These are phyloP conservation scores for Chondrus crispus DNA, from an alignment of 23 red algal genomes.

Conservation along the genomic window DNA sequence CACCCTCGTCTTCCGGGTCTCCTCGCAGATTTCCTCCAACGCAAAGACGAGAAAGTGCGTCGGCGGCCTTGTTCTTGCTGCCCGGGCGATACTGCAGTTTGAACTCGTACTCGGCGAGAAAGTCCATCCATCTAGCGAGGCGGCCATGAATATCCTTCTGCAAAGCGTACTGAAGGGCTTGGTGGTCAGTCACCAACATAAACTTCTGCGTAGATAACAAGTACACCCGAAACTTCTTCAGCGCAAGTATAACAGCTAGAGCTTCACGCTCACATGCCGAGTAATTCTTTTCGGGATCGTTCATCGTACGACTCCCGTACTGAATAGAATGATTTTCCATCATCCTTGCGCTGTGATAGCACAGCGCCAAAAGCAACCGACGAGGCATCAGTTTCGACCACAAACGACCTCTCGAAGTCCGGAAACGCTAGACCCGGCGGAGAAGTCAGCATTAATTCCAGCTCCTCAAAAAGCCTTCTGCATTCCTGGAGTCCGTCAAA, in stretches of 20 bases:
- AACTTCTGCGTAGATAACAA: neutral
- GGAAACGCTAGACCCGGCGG: neutral
- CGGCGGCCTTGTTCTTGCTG: neutral
- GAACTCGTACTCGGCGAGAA: neutral
- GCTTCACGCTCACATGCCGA: neutral
- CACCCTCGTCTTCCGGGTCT: too few relatives aligned
- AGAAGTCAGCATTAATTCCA: neutral
- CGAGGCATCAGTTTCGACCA: neutral
- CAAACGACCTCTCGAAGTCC: neutral
- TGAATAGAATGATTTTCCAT: neutral
- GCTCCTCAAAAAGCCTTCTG: neutral
- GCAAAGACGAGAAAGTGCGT: too few relatives aligned
- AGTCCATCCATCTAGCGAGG: neutral
- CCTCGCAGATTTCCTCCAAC: too few relatives aligned
- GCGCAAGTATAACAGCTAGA: neutral
- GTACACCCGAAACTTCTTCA: constrained; percentile 9
- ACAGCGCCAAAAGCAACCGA: neutral
- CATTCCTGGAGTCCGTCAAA: neutral
- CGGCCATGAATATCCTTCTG: neutral
- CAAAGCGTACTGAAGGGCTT: neutral
- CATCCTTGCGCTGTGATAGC: neutral
- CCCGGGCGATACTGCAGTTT: neutral
- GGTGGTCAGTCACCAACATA: neutral
- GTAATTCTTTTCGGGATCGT: neutral
- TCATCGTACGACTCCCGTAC: neutral